Conservation (phyloP, 2,329 filamentous ascomycete species). For the Calonectria pseudoreteaudii region DNA sequence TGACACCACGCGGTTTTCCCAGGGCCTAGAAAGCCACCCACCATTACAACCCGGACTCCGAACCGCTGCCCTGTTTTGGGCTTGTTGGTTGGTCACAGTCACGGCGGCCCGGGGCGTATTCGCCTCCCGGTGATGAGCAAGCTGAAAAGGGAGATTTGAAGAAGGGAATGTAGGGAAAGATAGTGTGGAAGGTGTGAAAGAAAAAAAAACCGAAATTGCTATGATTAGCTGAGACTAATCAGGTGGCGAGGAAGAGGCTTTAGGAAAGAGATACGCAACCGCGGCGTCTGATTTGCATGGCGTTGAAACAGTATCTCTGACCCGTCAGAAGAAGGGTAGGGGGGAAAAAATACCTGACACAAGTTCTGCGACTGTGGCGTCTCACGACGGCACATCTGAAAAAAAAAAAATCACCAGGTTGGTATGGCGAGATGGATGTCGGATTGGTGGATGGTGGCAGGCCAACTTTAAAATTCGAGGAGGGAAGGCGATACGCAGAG, state of each 20-base stretch:
- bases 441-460: constrained; percentile 29
- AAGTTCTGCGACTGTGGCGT: constrained; percentile 15
- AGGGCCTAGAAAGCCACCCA: constrained; percentile 26
- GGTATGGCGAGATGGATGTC: constrained; percentile 5
- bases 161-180: not conserved
- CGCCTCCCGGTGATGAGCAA: not conserved
- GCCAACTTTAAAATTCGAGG: constrained; percentile 33
- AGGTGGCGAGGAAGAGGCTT: not conserved
- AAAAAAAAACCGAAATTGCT: not conserved
- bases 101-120: not conserved
- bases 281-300: not conserved
- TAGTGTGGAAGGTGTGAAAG: not conserved
- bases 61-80: not conserved
- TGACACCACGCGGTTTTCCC: constrained; percentile 26
- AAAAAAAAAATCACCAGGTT: constrained; percentile 9
- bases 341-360: not conserved
- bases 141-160: not conserved
- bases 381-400: not conserved
- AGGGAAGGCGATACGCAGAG: constrained; percentile 1
- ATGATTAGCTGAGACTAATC: not conserved
- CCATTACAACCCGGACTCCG: constrained; percentile 27
- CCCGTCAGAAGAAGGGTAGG: not conserved
- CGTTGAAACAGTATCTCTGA: not conserved
- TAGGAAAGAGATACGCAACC: not conserved
- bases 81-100: constrained; percentile 4